phyloP scores from a whole-genome alignment of 2,329 filamentous ascomycete genomes.

The Penicillium thymicola region DNA sequence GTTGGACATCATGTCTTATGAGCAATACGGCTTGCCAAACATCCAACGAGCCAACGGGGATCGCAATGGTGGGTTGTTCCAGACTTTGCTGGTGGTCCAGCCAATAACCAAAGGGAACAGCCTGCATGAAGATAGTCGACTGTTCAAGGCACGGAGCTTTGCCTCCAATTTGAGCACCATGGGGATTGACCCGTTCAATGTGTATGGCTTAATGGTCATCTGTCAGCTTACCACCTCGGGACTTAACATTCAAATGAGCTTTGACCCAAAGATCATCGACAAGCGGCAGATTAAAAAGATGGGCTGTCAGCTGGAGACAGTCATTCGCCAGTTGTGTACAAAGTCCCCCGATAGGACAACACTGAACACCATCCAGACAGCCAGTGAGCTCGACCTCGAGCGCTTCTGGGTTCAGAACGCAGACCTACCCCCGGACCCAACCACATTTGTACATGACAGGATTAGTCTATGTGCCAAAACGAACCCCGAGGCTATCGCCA shows the following conservation, averaged over 20 bases:
- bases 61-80: background rate
- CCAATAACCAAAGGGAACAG: background rate
- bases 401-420: background rate
- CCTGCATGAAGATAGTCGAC: background rate
- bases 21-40: background rate
- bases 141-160: background rate
- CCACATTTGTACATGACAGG: background rate
- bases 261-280: background rate
- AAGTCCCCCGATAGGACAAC: background rate
- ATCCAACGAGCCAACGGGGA: background rate
- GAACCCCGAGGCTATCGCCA: background rate
- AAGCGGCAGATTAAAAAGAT: background rate
- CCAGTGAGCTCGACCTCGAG: background rate
- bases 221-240: background rate
- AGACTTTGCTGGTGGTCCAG: background rate
- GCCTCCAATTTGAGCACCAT: background rate
- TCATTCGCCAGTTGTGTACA: background rate
- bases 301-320: background rate
- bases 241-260: background rate
- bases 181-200: background rate
- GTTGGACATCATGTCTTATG: background rate
- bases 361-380: background rate
- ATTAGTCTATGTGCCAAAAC: background rate
- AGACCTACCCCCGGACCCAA: background rate
- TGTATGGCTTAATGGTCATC: background rate